Base-by-base conservation (phyloP, 1,139 yeast genomes). In the Hemisphaericaspora xylanilytica region DNA sequence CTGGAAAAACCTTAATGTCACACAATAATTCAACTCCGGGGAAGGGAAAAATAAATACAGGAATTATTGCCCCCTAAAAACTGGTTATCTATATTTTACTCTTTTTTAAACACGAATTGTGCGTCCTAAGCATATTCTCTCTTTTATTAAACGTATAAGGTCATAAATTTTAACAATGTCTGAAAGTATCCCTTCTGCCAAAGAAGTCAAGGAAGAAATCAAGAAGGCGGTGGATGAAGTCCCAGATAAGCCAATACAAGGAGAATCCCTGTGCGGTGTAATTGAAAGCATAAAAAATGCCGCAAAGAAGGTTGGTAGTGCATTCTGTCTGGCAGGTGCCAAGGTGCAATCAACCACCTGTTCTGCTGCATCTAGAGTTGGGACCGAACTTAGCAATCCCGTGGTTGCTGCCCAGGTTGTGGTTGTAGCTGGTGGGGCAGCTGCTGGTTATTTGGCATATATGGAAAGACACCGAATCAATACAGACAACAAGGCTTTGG, bases 341-440 rank as follows among this genome's bases (percentile, higher is more conserved):
- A 42, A 43, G 25, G 41, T 45, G 4, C 41, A 39, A 24, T 37
- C 38, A 13, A 36, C 43, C 28, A 28, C 55, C 1, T 39, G 46
- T n/a, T 26, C 34, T 16, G 37, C 43, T 4, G 39, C 47, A 13
- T 42, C 47, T 6, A 42, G 46, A 35, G 37, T 51, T 32, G 42
- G 48, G n/a, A 56, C 57, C 37, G 81, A 78, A 55, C 64, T 80
- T 47, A 70, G 78, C 54, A 80, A 81, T 63, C 87, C 87, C 1
- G 84, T 76, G 12, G 83, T 81, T 37, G 61, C 76, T 16, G 59
- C 75, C 28, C 85, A 80, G 58, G 58, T 72, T 2, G 63, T 77
- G 31, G 70, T 78, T 35, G 73, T 78, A 22, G 55, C 73, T n/a
- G 68, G 76, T 35, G 75, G 78, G 7, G 56, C 70, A 28, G 66